Conservation (phyloP, 2,329 filamentous ascomycete genomes). For the Diaporthe longicolla region DNA sequence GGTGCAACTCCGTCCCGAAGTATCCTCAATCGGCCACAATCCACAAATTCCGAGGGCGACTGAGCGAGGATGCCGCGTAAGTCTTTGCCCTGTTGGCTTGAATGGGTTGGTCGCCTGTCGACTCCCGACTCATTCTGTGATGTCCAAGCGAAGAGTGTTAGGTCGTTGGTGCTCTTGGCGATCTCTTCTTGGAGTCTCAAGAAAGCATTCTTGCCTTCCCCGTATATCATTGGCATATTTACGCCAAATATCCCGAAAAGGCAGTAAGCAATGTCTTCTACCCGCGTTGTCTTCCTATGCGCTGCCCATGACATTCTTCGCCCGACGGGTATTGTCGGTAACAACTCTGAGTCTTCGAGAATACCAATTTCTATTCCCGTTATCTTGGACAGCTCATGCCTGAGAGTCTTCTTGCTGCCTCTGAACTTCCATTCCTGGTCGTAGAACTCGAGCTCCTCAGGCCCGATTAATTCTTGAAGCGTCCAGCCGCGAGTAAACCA, state of each 20-base stretch:
- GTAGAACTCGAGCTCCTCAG: slow-evolving; percentile 41
- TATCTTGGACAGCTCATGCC: slow-evolving; percentile 35
- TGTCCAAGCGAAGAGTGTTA: slow-evolving; percentile 43
- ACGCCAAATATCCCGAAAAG: slow-evolving; percentile 47
- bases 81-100: slow-evolving; percentile 35
- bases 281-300: slow-evolving; percentile 43
- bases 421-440: slow-evolving; percentile 41
- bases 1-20: slow-evolving; percentile 38
- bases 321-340: slow-evolving; percentile 43
- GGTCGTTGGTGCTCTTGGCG: slow-evolving; percentile 43
- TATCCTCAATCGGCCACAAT: slow-evolving; percentile 36
- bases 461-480: slow-evolving; percentile 42
- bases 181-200: slow-evolving; percentile 49
- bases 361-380: slow-evolving; percentile 40
- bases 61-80: slow-evolving; percentile 42
- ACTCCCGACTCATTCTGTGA: slow-evolving; percentile 26
- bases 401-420: slow-evolving; percentile 36
- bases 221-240: slow-evolving; percentile 50
- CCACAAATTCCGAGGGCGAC: slow-evolving; percentile 39
- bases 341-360: slow-evolving; percentile 36
- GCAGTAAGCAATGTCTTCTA: slow-evolving; percentile 47
- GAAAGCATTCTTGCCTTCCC: slow-evolving; percentile 47
- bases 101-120: slow-evolving; percentile 19
- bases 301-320: slow-evolving; percentile 49
- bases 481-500: slow-evolving; percentile 44